Conservation (phyloP, 208 protist genomes). For the Acanthamoeba lugdunensis region DNA sequence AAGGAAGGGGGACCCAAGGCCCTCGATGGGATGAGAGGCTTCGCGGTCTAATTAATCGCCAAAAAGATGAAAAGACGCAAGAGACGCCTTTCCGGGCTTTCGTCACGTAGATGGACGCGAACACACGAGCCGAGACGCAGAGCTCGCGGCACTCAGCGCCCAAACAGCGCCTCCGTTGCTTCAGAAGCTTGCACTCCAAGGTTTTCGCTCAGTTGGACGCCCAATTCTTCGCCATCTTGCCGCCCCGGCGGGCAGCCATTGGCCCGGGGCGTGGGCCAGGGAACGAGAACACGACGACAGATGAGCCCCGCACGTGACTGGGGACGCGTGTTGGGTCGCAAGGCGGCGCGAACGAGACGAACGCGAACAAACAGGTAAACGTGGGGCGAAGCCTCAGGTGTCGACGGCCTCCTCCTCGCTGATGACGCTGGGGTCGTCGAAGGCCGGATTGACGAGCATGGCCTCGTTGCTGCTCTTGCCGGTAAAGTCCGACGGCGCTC, state of each 20-base stretch:
- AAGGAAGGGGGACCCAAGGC: neutral
- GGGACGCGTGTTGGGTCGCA: too few relatives aligned
- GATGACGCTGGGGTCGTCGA: neutral
- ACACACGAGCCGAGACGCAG: too few relatives aligned
- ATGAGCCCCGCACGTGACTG: too few relatives aligned
- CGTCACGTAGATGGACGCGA: too few relatives aligned
- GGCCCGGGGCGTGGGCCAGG: neutral
- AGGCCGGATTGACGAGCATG: neutral
- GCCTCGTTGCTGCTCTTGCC: neutral
- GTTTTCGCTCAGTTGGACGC: neutral
- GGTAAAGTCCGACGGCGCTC: neutral
- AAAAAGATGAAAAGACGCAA: too few relatives aligned
- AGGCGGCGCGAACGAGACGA: too few relatives aligned
- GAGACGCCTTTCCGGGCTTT: too few relatives aligned
- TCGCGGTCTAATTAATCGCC: neutral
- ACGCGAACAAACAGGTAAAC: too few relatives aligned
- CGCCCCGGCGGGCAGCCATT: neutral
- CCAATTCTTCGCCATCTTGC: slow-evolving; percentile 1
- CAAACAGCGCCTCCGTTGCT: neutral
- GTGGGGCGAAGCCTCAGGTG: too few relatives aligned
- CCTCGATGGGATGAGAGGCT: neutral
- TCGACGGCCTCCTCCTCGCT: neutral
- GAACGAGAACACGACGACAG: neutral
- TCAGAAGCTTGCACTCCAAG: neutral
- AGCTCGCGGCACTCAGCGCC: too few relatives aligned